Conservation (phyloP, 2,329 filamentous ascomycete species). For the Fusarium liriodendri region DNA sequence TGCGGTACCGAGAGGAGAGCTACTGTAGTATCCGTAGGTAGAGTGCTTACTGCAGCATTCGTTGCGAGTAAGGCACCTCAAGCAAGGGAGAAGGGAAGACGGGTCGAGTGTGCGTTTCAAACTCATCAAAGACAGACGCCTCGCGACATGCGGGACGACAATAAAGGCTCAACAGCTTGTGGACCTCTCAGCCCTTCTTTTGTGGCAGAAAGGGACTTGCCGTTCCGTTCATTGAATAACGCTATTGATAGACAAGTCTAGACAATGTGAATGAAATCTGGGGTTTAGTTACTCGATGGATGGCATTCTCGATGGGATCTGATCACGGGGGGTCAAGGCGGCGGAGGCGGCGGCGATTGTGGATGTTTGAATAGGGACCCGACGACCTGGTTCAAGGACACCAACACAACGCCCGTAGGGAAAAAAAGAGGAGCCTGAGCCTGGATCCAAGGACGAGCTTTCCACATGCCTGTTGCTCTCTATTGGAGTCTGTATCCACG, state of each 20-base stretch:
- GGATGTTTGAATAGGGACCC: conserved; percentile 20
- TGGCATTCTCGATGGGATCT: conserved; percentile 9
- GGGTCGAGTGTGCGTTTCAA: not conserved
- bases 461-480: conserved; percentile 16
- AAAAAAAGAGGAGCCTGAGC: not conserved
- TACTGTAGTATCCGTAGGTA: not conserved
- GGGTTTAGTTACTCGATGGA: not conserved
- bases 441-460: not conserved
- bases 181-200: not conserved
- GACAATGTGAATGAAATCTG: conserved; percentile 10
- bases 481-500: conserved; percentile 4
- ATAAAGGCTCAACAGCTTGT: conserved; percentile 16
- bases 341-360: conserved; percentile 3
- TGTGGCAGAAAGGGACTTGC: conserved; percentile 9
- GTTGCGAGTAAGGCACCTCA: not conserved
- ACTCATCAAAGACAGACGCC: conserved; percentile 34
- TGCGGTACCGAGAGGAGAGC: not conserved
- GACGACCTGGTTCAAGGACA: conserved; percentile 17
- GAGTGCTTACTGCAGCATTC: not conserved
- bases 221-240: not conserved
- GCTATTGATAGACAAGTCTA: conserved; percentile 11
- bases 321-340: conserved; percentile 2
- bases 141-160: conserved; percentile 1
- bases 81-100: not conserved
- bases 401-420: not conserved